Percentiles rank a stretch among this genome's conserved stretches.
phyloP scores from a whole-genome alignment of 179 eudicot genomes.

The Kewa caespitosa region DNA sequence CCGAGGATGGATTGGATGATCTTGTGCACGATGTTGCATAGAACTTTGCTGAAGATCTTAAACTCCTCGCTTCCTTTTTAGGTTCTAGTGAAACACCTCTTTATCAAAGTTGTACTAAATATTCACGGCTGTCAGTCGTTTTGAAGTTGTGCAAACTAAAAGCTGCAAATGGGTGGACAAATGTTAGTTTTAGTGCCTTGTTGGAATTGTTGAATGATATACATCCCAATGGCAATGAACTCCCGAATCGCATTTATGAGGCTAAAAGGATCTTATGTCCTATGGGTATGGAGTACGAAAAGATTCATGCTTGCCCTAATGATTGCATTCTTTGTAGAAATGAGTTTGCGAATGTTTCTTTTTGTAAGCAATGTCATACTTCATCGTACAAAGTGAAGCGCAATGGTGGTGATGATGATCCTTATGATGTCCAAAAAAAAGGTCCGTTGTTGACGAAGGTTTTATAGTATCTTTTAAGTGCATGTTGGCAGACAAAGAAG shows the following conservation, averaged over 20 bases:
- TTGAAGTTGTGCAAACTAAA: slow-evolving; percentile 7
- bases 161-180: neutral
- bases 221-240: neutral
- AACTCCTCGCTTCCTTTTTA: neutral
- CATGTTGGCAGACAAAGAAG: neutral
- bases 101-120: neutral
- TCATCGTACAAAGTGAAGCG: neutral
- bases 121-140: neutral
- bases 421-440: neutral
- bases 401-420: neutral
- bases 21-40: too few species aligned
- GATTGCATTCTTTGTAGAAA: neutral
- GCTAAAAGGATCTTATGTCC: neutral
- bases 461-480: neutral
- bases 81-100: neutral
- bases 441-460: neutral
- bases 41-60: neutral
- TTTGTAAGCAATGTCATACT: neutral
- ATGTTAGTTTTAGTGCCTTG: neutral
- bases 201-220: neutral
- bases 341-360: neutral
- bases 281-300: slow-evolving; percentile 1
- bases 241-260: neutral
- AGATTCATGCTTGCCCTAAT: slow-evolving; percentile 5
- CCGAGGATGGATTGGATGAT: too few species aligned